Conservation (phyloP, 306 rosid species). For the Medicago ruthenica region DNA sequence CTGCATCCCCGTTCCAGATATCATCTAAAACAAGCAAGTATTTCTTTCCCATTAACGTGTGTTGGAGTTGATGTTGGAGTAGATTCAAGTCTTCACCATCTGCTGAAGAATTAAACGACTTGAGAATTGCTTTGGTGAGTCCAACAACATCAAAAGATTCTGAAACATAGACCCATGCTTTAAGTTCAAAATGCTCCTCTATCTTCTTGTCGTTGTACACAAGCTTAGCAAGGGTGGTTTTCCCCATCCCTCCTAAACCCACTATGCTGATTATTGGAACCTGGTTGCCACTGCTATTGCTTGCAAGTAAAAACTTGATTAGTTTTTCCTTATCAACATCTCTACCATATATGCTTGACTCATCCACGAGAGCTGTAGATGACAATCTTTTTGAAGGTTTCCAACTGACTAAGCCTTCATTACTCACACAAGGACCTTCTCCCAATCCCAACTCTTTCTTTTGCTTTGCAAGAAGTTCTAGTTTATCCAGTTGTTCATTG, state of each 20-base stretch:
- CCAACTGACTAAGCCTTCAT: constrained; percentile 20
- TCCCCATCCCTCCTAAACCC: constrained; percentile 11
- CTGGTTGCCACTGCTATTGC: neutral
- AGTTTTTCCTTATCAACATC: neutral
- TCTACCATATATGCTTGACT: constrained; percentile 25
- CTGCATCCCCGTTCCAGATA: neutral
- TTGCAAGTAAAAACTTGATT: neutral
- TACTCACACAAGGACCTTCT: neutral
- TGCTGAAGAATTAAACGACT: neutral
- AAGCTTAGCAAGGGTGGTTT: constrained; percentile 37
- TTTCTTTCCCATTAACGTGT: neutral
- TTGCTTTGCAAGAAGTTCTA: constrained; percentile 41
- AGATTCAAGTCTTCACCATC: neutral
- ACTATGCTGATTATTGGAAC: neutral
- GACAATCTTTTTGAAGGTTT: constrained; percentile 12
- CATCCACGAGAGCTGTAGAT: constrained; percentile 29
- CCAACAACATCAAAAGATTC: constrained; percentile 8
- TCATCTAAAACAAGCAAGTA: neutral
- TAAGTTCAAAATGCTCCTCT: neutral
- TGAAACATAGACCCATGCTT: constrained; percentile 22
- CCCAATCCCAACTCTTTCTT: constrained; percentile 33
- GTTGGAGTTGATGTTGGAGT: neutral
- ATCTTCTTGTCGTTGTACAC: neutral
- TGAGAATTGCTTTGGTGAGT: neutral
- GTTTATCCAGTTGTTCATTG: constrained; percentile 22